A percentile compares a stretch with the other conserved stretches of the same genome.
These are phyloP conservation scores for Acidiella bohemica DNA, from an alignment of 495 filamentous ascomycete genomes.

Conservation along the genomic window DNA sequence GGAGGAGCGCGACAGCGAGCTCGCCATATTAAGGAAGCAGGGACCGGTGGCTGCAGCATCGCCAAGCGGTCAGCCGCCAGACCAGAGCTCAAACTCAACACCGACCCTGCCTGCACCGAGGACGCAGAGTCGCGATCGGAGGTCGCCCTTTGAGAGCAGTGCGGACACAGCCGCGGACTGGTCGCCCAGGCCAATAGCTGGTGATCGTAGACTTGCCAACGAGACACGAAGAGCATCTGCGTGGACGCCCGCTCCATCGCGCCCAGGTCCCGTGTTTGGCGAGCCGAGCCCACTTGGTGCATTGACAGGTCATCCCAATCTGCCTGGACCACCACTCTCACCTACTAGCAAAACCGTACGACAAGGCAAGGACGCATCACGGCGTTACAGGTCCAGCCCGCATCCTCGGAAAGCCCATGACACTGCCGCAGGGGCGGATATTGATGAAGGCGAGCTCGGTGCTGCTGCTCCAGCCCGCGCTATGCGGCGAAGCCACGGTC, in stretches of 20 bases:
- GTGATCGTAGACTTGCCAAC: background rate
- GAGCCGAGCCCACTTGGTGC: conserved; percentile 5
- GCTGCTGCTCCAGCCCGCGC: no score
- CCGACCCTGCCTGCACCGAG: no score
- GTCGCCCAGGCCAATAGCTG: conserved; percentile 1
- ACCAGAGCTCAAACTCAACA: no score
- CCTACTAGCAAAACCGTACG: no score
- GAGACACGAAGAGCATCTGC: conserved; percentile 3
- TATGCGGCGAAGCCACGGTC: no score
- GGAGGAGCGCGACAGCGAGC: conserved; percentile 1
- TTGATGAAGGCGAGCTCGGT: no score
- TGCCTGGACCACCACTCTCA: no score
- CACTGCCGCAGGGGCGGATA: background rate
- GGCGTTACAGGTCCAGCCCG: background rate
- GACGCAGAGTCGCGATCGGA: no score
- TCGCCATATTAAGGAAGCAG: background rate
- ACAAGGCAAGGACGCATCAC: background rate
- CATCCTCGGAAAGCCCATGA: background rate
- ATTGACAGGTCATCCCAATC: no score
- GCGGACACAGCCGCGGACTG: background rate
- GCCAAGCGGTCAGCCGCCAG: no score
- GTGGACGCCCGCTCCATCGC: background rate
- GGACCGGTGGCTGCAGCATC: no score
- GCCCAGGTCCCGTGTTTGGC: conserved; percentile 6
- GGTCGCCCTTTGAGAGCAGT: no score